Conservation (phyloP, 768 basidiomycete species). For the Hortiboletus campestris region DNA sequence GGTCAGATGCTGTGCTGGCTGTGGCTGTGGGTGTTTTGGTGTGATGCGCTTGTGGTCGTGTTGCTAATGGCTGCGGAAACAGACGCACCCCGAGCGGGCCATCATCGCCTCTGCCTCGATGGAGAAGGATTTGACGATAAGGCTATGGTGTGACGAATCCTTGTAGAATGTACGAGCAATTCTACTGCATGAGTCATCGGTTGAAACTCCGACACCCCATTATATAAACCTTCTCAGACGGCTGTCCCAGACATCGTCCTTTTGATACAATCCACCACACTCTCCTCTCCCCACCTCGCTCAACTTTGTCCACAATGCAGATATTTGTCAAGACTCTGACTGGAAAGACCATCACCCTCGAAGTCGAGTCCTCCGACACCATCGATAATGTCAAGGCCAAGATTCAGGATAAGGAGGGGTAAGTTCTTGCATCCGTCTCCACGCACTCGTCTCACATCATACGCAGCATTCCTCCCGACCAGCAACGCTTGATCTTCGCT, state of each 20-base stretch:
- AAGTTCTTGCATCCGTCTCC: not conserved
- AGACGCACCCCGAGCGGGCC: slow-evolving; percentile 74
- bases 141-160: slow-evolving; percentile 66
- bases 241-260: not conserved
- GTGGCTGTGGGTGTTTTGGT: slow-evolving; percentile 56
- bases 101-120: slow-evolving; percentile 87
- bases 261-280: slow-evolving; percentile 4
- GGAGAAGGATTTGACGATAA: slow-evolving; percentile 85
- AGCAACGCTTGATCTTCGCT: slow-evolving; percentile 94
- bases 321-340: slow-evolving; percentile 89
- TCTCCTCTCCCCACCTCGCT: not conserved
- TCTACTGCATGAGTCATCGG: slow-evolving; percentile 12
- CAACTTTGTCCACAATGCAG: slow-evolving; percentile 34
- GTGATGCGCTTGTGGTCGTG: not conserved
- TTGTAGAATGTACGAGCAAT: slow-evolving; percentile 7
- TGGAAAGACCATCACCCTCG: slow-evolving; percentile 71
- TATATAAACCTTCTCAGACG: slow-evolving; percentile 14
- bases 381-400: slow-evolving; percentile 29
- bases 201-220: slow-evolving; percentile 14
- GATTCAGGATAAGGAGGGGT: slow-evolving; percentile 78
- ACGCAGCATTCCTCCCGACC: slow-evolving; percentile 75
- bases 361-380: slow-evolving; percentile 28
- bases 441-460: not conserved
- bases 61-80: slow-evolving; percentile 11
- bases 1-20: slow-evolving; percentile 64